Evolutionary conservation across 1,139 yeast species (phyloP), one percentile per base, ranked within the genome.

Genomic region (Lodderomyces margitis): DNA sequence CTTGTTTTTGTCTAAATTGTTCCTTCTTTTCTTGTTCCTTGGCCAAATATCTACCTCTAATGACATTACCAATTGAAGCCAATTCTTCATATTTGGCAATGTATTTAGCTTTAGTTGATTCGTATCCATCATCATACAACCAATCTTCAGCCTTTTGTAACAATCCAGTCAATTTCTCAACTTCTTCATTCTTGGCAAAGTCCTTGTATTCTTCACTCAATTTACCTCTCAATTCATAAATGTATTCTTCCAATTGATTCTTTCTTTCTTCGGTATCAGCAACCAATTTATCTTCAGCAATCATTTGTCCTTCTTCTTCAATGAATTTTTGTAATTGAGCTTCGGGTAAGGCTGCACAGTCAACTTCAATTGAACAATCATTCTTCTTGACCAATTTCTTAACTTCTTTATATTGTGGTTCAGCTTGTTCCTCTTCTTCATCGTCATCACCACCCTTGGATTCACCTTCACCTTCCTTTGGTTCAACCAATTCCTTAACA

Each of bases 231-330:
- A 92, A 82, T 59, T 88, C 95, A 74, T 92, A 92, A 61, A 94
- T 92, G 80, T 92, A 92, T 76, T 92, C 98, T 77, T 92, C 98
- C 51, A 94, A 80, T 54, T 96, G 94, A 67, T 92, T 92, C 87
- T 92, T 92, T 71, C 91, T 88, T 74, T 92, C 98, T 76, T 92
- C 98, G 54, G 98, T 94, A 74, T 92, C 98, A 55, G 95, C 95
- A 54, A 92, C 97, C 57, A 92, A 82, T 75, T 89, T 92, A 73
- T 94, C 99, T 63, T 84, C 91, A 64, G 88, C 80, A 52, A 80
- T 77, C 83, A 92, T 72, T 63, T 86, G 77, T 61, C 81, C 80
- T 75, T 92, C 98, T 67, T 74, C 74, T 76, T 92, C 98, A 51
- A 86, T 75, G 56, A 74, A 77, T 44, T 68, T 68, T 57, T 81